Evolutionary conservation across 768 basidiomycete species (phyloP).

Genomic region (Pisolithus marmoratus): DNA sequence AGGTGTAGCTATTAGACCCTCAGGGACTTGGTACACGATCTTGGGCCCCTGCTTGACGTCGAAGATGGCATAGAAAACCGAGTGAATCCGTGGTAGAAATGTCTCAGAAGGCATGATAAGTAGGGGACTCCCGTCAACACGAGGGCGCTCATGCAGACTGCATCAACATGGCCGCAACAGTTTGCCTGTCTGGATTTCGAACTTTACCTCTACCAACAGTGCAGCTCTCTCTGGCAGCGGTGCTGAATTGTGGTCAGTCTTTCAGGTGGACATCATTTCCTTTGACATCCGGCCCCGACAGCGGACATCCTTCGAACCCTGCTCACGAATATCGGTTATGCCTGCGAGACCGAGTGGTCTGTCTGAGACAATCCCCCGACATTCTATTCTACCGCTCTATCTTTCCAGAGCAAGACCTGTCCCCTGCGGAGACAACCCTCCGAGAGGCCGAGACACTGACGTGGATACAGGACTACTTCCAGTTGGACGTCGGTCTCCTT

Average conservation of each 20-base stretch:
- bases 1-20: conserved; percentile 67
- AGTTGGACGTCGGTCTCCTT: conserved; percentile 69
- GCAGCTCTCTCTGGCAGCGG: conserved; percentile 74
- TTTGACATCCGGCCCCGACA: conserved; percentile 20
- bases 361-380: conserved; percentile 65
- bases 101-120: conserved; percentile 47
- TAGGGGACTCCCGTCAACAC: too few species aligned
- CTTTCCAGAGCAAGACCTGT: conserved; percentile 44
- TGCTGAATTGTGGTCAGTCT: conserved; percentile 78
- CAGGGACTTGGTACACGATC: conserved; percentile 91
- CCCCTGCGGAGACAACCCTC: conserved; percentile 24
- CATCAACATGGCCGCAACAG: too few species aligned
- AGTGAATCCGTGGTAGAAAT: conserved; percentile 73
- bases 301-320: conserved; percentile 10
- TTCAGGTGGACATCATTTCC: conserved; percentile 73
- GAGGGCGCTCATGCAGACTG: too few species aligned
- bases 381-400: conserved; percentile 66
- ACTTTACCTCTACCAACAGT: conserved; percentile 53
- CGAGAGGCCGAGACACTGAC: conserved; percentile 60
- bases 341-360: conserved; percentile 77
- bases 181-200: conserved; percentile 40
- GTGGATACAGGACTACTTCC: conserved; percentile 87
- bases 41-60: conserved; percentile 82
- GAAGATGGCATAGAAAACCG: conserved; percentile 93
- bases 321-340: conserved; percentile 76